Conservation (phyloP, 2,329 filamentous ascomycete species). For the Monilinia fructicola region DNA sequence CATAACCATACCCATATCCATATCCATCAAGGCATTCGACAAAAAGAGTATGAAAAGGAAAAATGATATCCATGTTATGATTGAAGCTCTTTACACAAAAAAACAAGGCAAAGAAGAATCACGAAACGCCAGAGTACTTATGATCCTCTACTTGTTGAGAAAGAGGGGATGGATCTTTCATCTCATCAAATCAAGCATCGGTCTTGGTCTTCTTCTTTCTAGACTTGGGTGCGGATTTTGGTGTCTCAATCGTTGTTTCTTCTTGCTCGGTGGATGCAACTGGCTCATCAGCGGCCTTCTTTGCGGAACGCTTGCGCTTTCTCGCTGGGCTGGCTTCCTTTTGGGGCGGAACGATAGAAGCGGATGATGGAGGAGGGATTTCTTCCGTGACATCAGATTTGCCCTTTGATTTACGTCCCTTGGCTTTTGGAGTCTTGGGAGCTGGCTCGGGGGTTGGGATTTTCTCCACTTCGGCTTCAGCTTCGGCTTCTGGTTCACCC, state of each 20-base stretch:
- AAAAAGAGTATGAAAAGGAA: conserved; percentile 10
- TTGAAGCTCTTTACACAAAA: background rate
- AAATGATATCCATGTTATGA: conserved; percentile 5
- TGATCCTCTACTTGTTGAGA: background rate
- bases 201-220: conserved; percentile 50
- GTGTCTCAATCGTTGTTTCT: conserved; percentile 43
- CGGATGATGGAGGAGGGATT: conserved; percentile 27
- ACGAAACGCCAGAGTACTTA: background rate
- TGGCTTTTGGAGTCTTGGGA: conserved; percentile 57
- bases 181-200: conserved; percentile 47
- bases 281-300: conserved; percentile 42
- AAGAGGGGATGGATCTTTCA: background rate
- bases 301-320: conserved; percentile 61
- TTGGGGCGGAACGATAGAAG: conserved; percentile 31
- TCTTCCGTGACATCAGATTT: conserved; percentile 39
- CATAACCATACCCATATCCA: background rate
- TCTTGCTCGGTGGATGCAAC: conserved; percentile 45
- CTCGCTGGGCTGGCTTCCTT: conserved; percentile 50
- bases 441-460: conserved; percentile 44
- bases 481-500: conserved; percentile 44
- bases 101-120: conserved; percentile 5
- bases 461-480: conserved; percentile 45
- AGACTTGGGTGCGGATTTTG: conserved; percentile 35
- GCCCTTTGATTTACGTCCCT: conserved; percentile 43
- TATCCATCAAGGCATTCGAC: conserved; percentile 7